Evolutionary conservation across 345 rosid genomes (phyloP).

Genomic region (Psidium friedrichsthalianum): DNA sequence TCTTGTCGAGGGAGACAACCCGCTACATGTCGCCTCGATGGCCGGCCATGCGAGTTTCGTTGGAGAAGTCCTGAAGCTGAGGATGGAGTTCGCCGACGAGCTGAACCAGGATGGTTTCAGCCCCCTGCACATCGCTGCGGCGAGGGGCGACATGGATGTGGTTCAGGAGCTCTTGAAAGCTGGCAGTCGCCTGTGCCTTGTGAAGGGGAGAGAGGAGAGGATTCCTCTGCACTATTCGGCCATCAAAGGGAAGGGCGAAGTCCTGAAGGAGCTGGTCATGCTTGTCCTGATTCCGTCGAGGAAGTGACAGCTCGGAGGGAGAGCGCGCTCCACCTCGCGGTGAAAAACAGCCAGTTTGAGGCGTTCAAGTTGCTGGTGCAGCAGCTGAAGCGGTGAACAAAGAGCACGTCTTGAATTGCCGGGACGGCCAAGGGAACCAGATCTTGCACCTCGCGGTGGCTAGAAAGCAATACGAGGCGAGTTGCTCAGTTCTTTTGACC

Average conservation of each 20-base stretch:
- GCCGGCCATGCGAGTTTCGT: constrained; percentile 18
- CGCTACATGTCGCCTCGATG: constrained; percentile 18
- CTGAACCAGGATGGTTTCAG: constrained; percentile 14
- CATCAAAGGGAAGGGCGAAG: constrained; percentile 14
- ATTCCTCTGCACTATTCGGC: constrained; percentile 26
- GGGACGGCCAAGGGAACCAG: constrained; percentile 16
- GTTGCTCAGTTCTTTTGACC: not conserved
- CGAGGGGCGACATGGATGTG: constrained; percentile 9
- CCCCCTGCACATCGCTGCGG: constrained; percentile 19
- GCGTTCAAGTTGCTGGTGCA: constrained; percentile 16
- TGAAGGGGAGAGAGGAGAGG: constrained; percentile 29
- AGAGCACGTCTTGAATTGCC: constrained; percentile 13
- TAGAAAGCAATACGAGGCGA: constrained; percentile 24
- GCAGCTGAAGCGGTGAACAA: constrained; percentile 7
- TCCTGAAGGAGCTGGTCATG: constrained; percentile 13
- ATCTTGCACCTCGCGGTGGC: constrained; percentile 18
- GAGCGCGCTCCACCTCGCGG: constrained; percentile 24
- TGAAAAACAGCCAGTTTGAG: constrained; percentile 18
- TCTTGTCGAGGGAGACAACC: constrained; percentile 1
- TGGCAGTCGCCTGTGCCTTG: constrained; percentile 13
- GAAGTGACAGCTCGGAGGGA: constrained; percentile 13
- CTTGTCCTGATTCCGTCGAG: constrained; percentile 14
- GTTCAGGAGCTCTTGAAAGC: constrained; percentile 14
- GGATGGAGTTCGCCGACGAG: constrained; percentile 8
- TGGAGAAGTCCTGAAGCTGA: constrained; percentile 9